Conservation (phyloP, 2,329 filamentous ascomycete species). For the Aureobasidium sp. region DNA sequence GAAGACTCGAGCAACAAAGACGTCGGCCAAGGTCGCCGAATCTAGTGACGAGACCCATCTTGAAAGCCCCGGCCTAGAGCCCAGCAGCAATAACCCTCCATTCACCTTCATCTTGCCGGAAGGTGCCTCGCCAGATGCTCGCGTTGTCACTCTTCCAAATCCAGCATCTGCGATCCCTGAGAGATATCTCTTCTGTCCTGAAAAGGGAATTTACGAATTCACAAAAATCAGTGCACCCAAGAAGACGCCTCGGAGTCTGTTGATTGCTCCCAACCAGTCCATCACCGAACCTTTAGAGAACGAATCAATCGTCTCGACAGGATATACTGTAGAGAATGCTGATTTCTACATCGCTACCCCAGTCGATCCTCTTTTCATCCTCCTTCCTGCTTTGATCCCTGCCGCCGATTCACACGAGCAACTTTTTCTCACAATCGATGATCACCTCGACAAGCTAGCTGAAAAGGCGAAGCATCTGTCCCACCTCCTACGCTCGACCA, state of each 20-base stretch:
- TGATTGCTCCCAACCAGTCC: constrained; percentile 37
- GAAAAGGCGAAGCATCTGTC: constrained; percentile 52
- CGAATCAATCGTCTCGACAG: constrained; percentile 24
- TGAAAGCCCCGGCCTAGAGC: constrained; percentile 26
- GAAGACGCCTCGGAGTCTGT: constrained; percentile 47
- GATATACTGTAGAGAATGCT: constrained; percentile 58
- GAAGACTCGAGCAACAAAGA: constrained; percentile 28
- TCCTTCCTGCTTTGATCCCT: constrained; percentile 61
- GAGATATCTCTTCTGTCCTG: constrained; percentile 54
- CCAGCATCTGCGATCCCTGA: constrained; percentile 43
- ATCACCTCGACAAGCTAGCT: constrained; percentile 60
- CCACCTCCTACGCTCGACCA: constrained; percentile 43
- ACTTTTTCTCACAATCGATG: constrained; percentile 62
- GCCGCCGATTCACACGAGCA: constrained; percentile 48
- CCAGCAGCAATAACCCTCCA: constrained; percentile 36
- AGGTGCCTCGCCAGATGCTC: constrained; percentile 43
- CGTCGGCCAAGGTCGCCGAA: constrained; percentile 10
- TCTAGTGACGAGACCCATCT: constrained; percentile 14
- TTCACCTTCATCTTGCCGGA: constrained; percentile 54
- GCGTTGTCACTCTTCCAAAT: constrained; percentile 50
- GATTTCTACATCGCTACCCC: constrained; percentile 78
- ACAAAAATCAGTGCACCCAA: constrained; percentile 49
- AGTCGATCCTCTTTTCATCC: constrained; percentile 76
- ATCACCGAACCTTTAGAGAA: constrained; percentile 12
- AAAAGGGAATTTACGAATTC: constrained; percentile 55